These are phyloP conservation scores for Solanum infundibuliforme DNA, from an alignment of 257 asterid species.

Conservation along the genomic window DNA sequence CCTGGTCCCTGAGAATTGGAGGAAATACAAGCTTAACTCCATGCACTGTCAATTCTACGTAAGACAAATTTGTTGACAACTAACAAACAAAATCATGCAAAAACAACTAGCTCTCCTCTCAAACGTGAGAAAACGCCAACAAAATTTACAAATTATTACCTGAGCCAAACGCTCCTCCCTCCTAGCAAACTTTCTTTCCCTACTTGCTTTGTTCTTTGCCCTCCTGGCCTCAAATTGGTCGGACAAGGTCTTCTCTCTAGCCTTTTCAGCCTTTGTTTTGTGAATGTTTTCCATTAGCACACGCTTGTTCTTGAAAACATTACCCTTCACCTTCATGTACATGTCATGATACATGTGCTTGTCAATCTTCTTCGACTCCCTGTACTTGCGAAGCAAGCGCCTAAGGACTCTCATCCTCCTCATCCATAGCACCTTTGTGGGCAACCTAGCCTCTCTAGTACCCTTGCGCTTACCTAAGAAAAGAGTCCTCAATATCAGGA, in stretches of 20 bases:
- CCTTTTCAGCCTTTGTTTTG: not conserved
- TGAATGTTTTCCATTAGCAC: not conserved
- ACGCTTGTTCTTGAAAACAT: not conserved
- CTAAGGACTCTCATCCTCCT: not conserved
- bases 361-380: not conserved
- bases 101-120: not conserved
- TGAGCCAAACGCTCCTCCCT: constrained; percentile 2
- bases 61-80: not conserved
- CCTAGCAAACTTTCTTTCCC: not conserved
- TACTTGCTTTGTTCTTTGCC: not conserved
- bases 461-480: not conserved
- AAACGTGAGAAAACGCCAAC: not conserved
- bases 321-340: not conserved
- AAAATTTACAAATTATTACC: not conserved
- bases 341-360: not conserved
- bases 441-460: constrained; percentile 1
- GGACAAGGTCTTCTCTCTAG: not conserved
- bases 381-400: not conserved
- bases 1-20: not conserved
- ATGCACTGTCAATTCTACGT: not conserved
- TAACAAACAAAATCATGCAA: not conserved
- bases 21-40: not conserved
- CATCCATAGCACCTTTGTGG: not conserved
- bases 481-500: not conserved
- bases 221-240: constrained; percentile 1